These are phyloP conservation scores for Pseudonitzschia multiseries DNA, from an alignment of 108 stramenopile species.

Conservation along the genomic window DNA sequence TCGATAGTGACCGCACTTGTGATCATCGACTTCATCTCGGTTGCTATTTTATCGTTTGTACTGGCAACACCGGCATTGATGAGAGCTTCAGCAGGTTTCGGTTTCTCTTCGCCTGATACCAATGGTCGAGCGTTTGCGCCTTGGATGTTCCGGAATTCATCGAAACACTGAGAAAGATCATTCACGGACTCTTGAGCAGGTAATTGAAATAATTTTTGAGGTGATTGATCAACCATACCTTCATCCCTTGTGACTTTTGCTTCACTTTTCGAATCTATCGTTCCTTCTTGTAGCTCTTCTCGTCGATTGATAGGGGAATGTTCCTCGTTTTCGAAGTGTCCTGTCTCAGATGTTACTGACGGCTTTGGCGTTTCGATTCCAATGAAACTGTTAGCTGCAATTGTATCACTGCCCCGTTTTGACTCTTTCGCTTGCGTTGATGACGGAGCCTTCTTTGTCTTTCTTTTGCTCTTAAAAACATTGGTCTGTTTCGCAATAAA, in stretches of 20 bases:
- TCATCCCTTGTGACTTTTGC: background rate
- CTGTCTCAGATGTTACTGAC: too few relatives aligned
- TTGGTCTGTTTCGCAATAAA: constrained; percentile 6
- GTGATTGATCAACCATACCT: background rate
- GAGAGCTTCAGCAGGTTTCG: background rate
- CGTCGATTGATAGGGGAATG: too few relatives aligned
- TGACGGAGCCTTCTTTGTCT: constrained; percentile 13
- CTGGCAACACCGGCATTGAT: background rate
- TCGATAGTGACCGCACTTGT: too few relatives aligned
- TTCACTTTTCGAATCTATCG: background rate
- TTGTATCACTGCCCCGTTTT: background rate
- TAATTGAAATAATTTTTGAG: background rate
- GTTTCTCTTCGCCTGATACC: background rate
- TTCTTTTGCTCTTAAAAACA: constrained; percentile 24
- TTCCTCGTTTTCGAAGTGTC: too few relatives aligned
- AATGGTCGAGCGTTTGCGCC: background rate
- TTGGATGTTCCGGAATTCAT: background rate
- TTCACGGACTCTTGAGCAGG: background rate
- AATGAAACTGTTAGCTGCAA: background rate
- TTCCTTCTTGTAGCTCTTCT: background rate
- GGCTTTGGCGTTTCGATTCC: background rate
- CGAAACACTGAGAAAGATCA: background rate
- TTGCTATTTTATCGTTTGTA: background rate
- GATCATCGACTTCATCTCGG: too few relatives aligned
- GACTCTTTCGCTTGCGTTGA: background rate